Conservation (phyloP, 2,329 filamentous ascomycete species). For the Sclerotinia spermophila region DNA sequence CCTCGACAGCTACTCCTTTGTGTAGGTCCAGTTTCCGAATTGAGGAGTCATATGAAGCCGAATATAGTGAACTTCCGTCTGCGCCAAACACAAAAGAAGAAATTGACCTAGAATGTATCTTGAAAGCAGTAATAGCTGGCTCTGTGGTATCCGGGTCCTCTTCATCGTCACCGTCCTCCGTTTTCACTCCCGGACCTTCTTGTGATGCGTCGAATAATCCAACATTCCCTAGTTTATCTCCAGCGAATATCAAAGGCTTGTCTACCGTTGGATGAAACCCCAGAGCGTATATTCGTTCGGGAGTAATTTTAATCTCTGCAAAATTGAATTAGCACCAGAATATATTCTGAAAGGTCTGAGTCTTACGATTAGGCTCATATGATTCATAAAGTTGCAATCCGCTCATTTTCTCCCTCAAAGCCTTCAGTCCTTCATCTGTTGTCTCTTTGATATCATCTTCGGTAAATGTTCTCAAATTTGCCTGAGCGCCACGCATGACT, state of each 20-base stretch:
- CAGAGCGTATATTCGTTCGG: slow-evolving; percentile 81
- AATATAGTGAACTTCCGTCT: slow-evolving; percentile 73
- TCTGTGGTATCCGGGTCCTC: slow-evolving; percentile 62
- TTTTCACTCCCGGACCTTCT: slow-evolving; percentile 48
- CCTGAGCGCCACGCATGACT: slow-evolving; percentile 66
- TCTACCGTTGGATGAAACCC: slow-evolving; percentile 82
- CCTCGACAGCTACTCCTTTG: slow-evolving; percentile 73
- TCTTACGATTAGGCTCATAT: slow-evolving; percentile 73
- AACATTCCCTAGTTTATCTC: slow-evolving; percentile 87
- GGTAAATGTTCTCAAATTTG: slow-evolving; percentile 79
- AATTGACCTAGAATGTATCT: slow-evolving; percentile 86
- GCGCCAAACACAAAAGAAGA: slow-evolving; percentile 74
- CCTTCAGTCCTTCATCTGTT: slow-evolving; percentile 69
- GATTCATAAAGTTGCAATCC: slow-evolving; percentile 75
- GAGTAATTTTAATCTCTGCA: slow-evolving; percentile 83
- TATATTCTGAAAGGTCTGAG: neutral
- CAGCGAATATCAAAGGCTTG: slow-evolving; percentile 87
- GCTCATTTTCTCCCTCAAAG: slow-evolving; percentile 72
- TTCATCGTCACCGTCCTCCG: slow-evolving; percentile 62
- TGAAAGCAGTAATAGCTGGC: slow-evolving; percentile 83
- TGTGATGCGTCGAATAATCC: slow-evolving; percentile 90
- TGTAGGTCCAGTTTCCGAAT: slow-evolving; percentile 82
- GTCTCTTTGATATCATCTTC: slow-evolving; percentile 80
- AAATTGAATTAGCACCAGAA: slow-evolving; percentile 11
- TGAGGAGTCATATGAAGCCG: slow-evolving; percentile 88